phyloP scores from a whole-genome alignment of 768 basidiomycete genomes.

The Dioszegia hungarica region DNA sequence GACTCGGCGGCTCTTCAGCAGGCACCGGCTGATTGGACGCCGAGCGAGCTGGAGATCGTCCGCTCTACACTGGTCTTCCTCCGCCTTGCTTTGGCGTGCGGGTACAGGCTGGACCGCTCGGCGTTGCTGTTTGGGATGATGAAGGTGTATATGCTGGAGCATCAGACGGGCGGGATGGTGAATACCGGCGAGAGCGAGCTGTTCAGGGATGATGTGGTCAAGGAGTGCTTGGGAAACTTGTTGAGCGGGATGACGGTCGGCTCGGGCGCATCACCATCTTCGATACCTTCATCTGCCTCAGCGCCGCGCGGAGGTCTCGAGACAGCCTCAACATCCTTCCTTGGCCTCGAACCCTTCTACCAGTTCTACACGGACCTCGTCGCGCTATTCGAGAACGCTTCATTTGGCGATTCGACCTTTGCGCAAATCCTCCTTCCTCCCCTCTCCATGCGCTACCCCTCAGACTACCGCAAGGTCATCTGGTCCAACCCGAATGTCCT shows the following conservation, averaged over 20 bases:
- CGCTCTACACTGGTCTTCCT: constrained; percentile 62
- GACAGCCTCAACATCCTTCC: constrained; percentile 18
- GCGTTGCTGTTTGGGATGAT: constrained; percentile 72
- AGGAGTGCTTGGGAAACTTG: constrained; percentile 58
- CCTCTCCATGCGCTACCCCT: constrained; percentile 66
- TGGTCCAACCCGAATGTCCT: constrained; percentile 62
- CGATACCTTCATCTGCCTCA: not conserved
- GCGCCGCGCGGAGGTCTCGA: constrained; percentile 6
- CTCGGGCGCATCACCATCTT: not conserved
- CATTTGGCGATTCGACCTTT: constrained; percentile 75
- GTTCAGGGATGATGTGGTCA: constrained; percentile 69
- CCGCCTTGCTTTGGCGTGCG: constrained; percentile 44
- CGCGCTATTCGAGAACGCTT: constrained; percentile 82
- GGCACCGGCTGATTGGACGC: constrained; percentile 68
- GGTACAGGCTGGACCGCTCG: constrained; percentile 52
- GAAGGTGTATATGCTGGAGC: constrained; percentile 95
- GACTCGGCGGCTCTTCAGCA: constrained; percentile 65
- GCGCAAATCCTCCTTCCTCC: constrained; percentile 70
- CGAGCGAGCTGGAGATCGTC: constrained; percentile 71
- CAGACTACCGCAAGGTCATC: constrained; percentile 76
- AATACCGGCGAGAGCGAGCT: constrained; percentile 46
- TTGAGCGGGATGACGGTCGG: constrained; percentile 47
- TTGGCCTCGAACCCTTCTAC: constrained; percentile 68
- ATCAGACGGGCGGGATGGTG: constrained; percentile 52
- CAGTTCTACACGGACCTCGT: constrained; percentile 91